phyloP scores from a whole-genome alignment of 139 green algal species.

The Limnomonas spitsbergensis region DNA sequence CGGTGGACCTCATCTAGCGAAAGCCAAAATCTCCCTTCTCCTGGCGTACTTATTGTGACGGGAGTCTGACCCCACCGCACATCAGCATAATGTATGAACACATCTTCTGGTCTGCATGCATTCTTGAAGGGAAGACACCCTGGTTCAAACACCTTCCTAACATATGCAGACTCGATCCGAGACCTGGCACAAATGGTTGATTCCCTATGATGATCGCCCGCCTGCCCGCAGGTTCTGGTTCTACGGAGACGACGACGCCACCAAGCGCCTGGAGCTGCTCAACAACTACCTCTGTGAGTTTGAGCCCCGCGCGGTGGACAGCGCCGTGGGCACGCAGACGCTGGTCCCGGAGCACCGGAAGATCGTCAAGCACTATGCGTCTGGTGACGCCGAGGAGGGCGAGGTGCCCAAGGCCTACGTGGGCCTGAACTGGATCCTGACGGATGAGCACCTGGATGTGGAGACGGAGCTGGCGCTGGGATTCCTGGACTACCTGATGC shows the following conservation, averaged over 20 bases:
- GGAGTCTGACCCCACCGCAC: too few species aligned
- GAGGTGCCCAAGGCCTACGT: slow-evolving; percentile 47
- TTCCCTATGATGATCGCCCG: neutral
- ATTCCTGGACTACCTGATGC: slow-evolving; percentile 96
- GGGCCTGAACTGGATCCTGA: slow-evolving; percentile 42
- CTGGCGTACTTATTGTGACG: too few species aligned
- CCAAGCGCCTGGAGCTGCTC: slow-evolving; percentile 82
- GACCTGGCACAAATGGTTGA: too few species aligned
- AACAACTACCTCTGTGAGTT: slow-evolving; percentile 79
- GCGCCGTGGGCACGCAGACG: slow-evolving; percentile 70
- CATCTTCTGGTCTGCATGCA: too few species aligned
- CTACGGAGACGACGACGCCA: slow-evolving; percentile 91
- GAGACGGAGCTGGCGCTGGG: slow-evolving; percentile 89
- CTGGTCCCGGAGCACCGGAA: slow-evolving; percentile 36
- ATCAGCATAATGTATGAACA: too few species aligned
- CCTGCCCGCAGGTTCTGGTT: slow-evolving; percentile 86
- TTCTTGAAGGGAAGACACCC: too few species aligned
- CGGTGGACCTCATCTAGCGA: too few species aligned
- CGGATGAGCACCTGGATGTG: slow-evolving; percentile 78
- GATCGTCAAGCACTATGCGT: slow-evolving; percentile 56
- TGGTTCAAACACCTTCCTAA: too few species aligned
- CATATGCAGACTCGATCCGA: too few species aligned
- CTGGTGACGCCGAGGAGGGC: slow-evolving; percentile 63
- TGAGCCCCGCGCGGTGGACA: slow-evolving; percentile 66
- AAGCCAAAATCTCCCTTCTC: too few species aligned